These are phyloP conservation scores for Cicer yamashitae DNA, from an alignment of 306 rosid genomes.

Conservation along the genomic window DNA sequence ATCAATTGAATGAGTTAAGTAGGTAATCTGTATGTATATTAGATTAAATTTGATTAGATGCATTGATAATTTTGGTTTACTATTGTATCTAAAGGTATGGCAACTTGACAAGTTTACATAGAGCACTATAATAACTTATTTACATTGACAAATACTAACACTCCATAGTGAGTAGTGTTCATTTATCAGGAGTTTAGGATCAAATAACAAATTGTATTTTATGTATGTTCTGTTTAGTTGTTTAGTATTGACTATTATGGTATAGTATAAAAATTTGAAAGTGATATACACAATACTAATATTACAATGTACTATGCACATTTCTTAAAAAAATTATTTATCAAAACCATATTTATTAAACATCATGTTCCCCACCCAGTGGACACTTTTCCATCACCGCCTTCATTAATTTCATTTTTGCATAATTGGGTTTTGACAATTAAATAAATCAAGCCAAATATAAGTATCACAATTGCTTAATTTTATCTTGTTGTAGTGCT, in stretches of 20 bases:
- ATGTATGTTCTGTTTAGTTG: too few species aligned
- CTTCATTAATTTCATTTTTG: neutral
- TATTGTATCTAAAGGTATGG: neutral
- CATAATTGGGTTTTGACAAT: neutral
- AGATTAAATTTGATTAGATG: neutral
- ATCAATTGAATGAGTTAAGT: constrained; percentile 35
- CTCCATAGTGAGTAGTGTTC: too few species aligned
- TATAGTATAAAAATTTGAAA: too few species aligned
- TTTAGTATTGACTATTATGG: too few species aligned
- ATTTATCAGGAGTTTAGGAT: too few species aligned
- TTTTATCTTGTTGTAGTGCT: neutral
- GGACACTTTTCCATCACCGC: constrained; percentile 3
- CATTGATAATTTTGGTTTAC: constrained; percentile 29
- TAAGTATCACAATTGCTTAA: neutral
- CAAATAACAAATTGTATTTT: too few species aligned
- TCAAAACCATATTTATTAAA: too few species aligned
- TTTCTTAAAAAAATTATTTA: too few species aligned
- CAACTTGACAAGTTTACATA: neutral
- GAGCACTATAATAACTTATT: neutral
- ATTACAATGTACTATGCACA: too few species aligned
- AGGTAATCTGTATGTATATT: constrained; percentile 25
- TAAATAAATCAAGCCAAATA: neutral
- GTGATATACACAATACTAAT: too few species aligned
- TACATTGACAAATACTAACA: neutral
- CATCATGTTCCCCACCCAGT: constrained; percentile 16